Evolutionary conservation across 805 yeast genomes (phyloP).

Genomic region (Lachancea fermentati): DNA sequence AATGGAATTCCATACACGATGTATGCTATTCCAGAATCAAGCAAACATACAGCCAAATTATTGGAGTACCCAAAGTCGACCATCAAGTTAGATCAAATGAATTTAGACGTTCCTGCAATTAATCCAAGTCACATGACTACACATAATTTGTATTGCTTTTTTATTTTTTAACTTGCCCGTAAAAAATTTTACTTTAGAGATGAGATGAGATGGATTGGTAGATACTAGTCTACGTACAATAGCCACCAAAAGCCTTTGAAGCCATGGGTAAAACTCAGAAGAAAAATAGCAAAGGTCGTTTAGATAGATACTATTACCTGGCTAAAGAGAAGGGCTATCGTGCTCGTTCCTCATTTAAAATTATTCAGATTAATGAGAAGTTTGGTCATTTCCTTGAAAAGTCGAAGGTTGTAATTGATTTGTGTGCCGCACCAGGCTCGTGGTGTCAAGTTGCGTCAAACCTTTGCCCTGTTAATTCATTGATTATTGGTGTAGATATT

Average conservation of each 20-base stretch:
- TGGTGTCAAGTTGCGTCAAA: slow-evolving; percentile 99
- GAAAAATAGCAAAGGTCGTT: slow-evolving; percentile 97
- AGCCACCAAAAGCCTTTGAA: not conserved
- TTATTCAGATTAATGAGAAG: slow-evolving; percentile 91
- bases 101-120: too few relatives aligned
- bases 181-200: slow-evolving; percentile 9
- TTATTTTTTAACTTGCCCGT: not conserved
- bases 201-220: slow-evolving; percentile 9
- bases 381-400: slow-evolving; percentile 92
- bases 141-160: too few relatives aligned
- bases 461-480: slow-evolving; percentile 84
- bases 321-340: slow-evolving; percentile 98
- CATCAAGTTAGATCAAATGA: too few relatives aligned
- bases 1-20: too few relatives aligned
- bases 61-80: too few relatives aligned
- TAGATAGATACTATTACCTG: slow-evolving; percentile 91
- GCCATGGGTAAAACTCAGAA: slow-evolving; percentile 87
- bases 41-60: too few relatives aligned
- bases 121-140: too few relatives aligned
- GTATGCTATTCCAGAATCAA: too few relatives aligned
- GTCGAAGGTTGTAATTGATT: slow-evolving; percentile 92
- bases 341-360: slow-evolving; percentile 97
- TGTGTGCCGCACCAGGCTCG: slow-evolving; percentile 99
- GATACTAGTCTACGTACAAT: not conserved
- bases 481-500: slow-evolving; percentile 97